These are phyloP conservation scores for Monosporozyma yasuniensis DNA, from an alignment of 805 yeast genomes.

Conservation along the genomic window DNA sequence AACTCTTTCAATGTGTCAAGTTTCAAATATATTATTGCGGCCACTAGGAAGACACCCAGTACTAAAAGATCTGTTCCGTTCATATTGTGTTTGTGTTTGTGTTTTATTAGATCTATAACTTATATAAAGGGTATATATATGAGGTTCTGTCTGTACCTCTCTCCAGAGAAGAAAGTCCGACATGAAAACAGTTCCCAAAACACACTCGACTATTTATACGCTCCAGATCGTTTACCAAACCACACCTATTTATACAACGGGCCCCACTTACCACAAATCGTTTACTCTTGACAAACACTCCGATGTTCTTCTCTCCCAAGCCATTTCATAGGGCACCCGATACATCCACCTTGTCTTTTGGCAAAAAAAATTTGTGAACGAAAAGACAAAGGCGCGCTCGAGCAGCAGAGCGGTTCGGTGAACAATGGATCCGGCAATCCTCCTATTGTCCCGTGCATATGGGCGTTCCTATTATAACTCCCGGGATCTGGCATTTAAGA, in stretches of 20 bases:
- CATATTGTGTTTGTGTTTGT: slow-evolving; percentile 22
- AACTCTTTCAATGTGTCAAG: slow-evolving; percentile 8
- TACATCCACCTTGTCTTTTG: neutral
- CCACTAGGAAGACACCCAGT: slow-evolving; percentile 29
- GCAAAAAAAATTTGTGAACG: neutral
- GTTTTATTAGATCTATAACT: too few species aligned
- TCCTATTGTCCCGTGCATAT: neutral
- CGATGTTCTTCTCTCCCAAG: neutral
- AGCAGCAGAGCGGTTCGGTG: too few species aligned
- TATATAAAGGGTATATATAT: too few species aligned
- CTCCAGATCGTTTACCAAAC: neutral
- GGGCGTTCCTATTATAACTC: neutral
- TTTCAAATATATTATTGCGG: slow-evolving; percentile 4
- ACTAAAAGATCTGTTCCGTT: slow-evolving; percentile 69
- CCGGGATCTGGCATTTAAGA: too few species aligned
- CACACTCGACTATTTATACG: neutral
- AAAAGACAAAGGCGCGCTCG: neutral
- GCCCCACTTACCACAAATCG: neutral
- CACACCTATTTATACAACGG: too few species aligned
- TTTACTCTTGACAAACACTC: neutral
- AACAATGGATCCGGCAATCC: neutral
- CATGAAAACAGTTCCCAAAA: neutral
- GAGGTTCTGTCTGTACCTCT: neutral
- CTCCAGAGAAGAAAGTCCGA: neutral
- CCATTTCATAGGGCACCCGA: neutral